Conservation (phyloP, 2,329 filamentous ascomycete genomes). For the Aspergillus hiratsukae region DNA sequence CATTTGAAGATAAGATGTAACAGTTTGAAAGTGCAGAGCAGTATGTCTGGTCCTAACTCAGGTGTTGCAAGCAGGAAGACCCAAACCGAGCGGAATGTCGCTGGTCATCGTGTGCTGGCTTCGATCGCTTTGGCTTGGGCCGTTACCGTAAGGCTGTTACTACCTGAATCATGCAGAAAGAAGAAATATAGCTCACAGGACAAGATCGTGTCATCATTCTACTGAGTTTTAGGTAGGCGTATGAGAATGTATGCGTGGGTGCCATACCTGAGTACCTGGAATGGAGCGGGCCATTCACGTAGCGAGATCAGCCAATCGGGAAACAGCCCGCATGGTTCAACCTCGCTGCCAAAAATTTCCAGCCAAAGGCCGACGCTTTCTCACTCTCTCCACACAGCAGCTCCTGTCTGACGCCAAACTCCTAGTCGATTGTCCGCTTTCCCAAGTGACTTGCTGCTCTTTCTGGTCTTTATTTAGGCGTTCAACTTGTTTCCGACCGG, state of each 20-base stretch:
- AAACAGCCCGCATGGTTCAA: neutral
- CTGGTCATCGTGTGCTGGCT: too few relatives aligned
- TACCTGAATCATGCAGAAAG: neutral
- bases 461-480: neutral
- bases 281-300: neutral
- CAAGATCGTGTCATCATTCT: neutral
- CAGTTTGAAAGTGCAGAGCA: too few relatives aligned
- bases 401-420: neutral
- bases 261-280: neutral
- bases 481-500: neutral
- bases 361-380: neutral
- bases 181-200: neutral
- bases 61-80: neutral
- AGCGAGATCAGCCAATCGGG: conserved; percentile 2
- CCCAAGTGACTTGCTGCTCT: neutral
- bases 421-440: neutral
- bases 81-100: neutral
- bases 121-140: too few relatives aligned
- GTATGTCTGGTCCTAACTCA: too few relatives aligned
- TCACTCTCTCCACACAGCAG: neutral
- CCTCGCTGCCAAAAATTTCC: neutral
- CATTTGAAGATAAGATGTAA: neutral
- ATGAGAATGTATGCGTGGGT: neutral
- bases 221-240: too few relatives aligned
- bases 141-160: neutral